Conservation (phyloP, 495 filamentous ascomycete genomes). For the Penicillium maclennaniae region DNA sequence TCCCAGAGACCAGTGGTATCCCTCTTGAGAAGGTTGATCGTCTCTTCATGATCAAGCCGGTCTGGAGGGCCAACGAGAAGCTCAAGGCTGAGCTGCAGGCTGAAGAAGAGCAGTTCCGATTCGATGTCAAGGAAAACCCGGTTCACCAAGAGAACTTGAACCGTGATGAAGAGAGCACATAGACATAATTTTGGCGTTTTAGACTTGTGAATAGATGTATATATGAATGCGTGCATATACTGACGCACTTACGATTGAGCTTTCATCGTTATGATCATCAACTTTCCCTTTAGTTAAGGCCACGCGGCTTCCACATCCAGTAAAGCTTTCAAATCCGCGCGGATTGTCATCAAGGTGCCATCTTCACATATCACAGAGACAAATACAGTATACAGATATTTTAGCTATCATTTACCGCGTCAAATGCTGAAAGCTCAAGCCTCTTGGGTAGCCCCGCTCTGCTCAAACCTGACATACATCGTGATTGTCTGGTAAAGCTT, state of each 20-base stretch:
- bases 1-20: constrained; percentile 64
- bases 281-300: too few relatives aligned
- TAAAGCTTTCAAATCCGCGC: too few relatives aligned
- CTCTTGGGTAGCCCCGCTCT: too few relatives aligned
- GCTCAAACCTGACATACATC: too few relatives aligned
- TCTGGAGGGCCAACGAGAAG: constrained; percentile 49
- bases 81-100: constrained; percentile 48
- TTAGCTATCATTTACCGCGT: too few relatives aligned
- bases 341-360: too few relatives aligned
- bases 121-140: constrained; percentile 40
- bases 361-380: too few relatives aligned
- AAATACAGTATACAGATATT: too few relatives aligned
- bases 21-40: constrained; percentile 51
- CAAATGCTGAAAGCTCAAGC: too few relatives aligned
- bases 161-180: not conserved
- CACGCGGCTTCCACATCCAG: too few relatives aligned
- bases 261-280: not conserved
- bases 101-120: constrained; percentile 50
- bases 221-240: not conserved
- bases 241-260: not conserved
- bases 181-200: not conserved
- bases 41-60: constrained; percentile 55
- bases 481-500: too few relatives aligned
- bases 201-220: not conserved
- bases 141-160: constrained; percentile 14